Percentiles rank a stretch among this genome's conserved stretches.
phyloP scores from a whole-genome alignment of 2,329 filamentous ascomycete species.

The Talaromyces albobiverticillius region DNA sequence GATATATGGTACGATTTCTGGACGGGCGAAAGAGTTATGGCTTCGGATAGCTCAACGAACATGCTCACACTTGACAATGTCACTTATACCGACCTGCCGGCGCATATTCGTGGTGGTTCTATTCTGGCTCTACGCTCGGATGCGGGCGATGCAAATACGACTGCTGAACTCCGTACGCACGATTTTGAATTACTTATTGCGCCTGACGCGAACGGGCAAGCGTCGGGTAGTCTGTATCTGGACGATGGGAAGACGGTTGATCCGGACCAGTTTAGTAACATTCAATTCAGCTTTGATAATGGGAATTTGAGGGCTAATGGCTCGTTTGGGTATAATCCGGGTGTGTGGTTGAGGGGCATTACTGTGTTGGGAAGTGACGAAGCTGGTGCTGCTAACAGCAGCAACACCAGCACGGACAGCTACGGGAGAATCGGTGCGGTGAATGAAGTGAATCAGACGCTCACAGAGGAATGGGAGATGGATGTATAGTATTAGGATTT shows the following conservation, averaged over 20 bases:
- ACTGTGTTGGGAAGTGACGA: constrained; percentile 43
- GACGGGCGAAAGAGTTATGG: constrained; percentile 47
- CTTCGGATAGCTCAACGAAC: constrained; percentile 42
- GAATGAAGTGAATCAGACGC: constrained; percentile 1
- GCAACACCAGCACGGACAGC: neutral
- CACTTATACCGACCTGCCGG: constrained; percentile 54
- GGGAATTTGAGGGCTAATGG: constrained; percentile 38
- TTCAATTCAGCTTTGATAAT: constrained; percentile 55
- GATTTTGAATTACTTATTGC: constrained; percentile 71
- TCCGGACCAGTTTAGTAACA: constrained; percentile 55
- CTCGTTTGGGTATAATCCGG: constrained; percentile 24
- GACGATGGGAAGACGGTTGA: constrained; percentile 71
- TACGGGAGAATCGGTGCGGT: neutral
- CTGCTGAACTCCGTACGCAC: constrained; percentile 56
- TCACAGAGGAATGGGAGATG: neutral
- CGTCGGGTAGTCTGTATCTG: constrained; percentile 67
- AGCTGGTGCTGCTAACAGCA: neutral
- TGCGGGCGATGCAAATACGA: constrained; percentile 55
- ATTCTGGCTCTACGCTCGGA: constrained; percentile 54
- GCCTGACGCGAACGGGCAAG: constrained; percentile 59
- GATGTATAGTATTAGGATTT: neutral
- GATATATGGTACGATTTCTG: constrained; percentile 62
- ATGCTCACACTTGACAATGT: constrained; percentile 46
- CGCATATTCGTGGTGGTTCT: constrained; percentile 61
- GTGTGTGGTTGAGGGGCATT: constrained; percentile 30